A percentile compares a stretch with the other conserved stretches of the same genome.
Evolutionary conservation across 148 eudicot genomes (phyloP).

Genomic region (Fagopyrum tataricum): DNA sequence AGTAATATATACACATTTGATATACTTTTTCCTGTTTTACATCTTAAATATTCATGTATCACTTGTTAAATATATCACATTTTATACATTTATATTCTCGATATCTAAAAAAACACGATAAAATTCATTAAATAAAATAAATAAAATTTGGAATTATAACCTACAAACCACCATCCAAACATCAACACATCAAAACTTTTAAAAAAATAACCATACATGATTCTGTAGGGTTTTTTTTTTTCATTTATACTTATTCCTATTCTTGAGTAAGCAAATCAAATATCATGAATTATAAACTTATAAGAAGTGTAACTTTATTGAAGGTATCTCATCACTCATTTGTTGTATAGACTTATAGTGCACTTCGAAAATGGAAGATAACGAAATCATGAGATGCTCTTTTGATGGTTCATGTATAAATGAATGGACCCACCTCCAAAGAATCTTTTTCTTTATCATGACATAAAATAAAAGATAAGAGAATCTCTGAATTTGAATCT

Average conservation of each 20-base stretch:
- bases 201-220: too few relatives aligned
- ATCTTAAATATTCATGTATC: too few relatives aligned
- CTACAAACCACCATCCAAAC: too few relatives aligned
- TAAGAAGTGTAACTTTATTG: not conserved
- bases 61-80: too few relatives aligned
- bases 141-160: too few relatives aligned
- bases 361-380: not conserved
- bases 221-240: not conserved
- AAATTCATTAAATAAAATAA: too few relatives aligned
- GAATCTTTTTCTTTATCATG: slow-evolving; percentile 2
- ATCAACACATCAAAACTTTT: too few relatives aligned
- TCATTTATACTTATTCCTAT: not conserved
- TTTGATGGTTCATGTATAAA: not conserved
- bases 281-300: not conserved
- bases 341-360: not conserved
- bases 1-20: too few relatives aligned
- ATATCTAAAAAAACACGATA: too few relatives aligned
- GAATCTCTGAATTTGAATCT: slow-evolving; percentile 11
- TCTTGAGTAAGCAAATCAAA: not conserved
- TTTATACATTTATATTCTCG: too few relatives aligned
- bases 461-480: not conserved
- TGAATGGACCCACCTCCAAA: not conserved
- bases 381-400: not conserved
- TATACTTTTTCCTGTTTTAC: too few relatives aligned
- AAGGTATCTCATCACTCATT: not conserved